Conservation (phyloP, 306 rosid species). For the Myrica gale region DNA sequence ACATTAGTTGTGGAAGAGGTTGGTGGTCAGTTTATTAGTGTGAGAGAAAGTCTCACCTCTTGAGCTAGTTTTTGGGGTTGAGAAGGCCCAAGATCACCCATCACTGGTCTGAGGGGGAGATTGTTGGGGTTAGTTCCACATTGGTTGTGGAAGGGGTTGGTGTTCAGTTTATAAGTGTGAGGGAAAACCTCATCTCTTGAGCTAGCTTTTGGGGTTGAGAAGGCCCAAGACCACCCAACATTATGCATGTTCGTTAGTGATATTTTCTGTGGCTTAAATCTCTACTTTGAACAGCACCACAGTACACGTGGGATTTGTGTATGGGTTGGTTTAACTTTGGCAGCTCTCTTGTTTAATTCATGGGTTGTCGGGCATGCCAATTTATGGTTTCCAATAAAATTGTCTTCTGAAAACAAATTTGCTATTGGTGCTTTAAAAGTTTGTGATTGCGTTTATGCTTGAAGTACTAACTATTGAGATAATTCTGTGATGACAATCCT, state of each 20-base stretch:
- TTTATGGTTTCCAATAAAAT: background rate
- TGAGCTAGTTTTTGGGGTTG: no score
- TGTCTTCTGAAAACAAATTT: background rate
- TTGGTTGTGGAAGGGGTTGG: no score
- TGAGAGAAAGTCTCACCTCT: no score
- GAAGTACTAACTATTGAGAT: background rate
- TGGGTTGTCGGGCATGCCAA: background rate
- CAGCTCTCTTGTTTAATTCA: background rate
- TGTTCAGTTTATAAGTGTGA: no score
- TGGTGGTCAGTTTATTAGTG: no score
- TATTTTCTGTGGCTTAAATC: background rate
- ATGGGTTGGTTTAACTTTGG: background rate
- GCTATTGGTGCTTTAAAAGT: background rate
- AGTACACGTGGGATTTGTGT: background rate
- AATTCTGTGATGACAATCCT: background rate
- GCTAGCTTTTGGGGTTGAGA: no score
- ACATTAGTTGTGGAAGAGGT: no score
- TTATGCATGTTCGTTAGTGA: background rate
- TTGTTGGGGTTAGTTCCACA: no score
- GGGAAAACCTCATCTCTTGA: no score
- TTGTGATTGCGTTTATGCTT: background rate
- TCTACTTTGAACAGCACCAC: background rate
- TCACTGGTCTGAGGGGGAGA: no score
- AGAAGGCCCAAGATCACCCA: no score
- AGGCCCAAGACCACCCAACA: no score